phyloP scores from a whole-genome alignment of 768 basidiomycete genomes.

The Leccinum olivaceopallidum region DNA sequence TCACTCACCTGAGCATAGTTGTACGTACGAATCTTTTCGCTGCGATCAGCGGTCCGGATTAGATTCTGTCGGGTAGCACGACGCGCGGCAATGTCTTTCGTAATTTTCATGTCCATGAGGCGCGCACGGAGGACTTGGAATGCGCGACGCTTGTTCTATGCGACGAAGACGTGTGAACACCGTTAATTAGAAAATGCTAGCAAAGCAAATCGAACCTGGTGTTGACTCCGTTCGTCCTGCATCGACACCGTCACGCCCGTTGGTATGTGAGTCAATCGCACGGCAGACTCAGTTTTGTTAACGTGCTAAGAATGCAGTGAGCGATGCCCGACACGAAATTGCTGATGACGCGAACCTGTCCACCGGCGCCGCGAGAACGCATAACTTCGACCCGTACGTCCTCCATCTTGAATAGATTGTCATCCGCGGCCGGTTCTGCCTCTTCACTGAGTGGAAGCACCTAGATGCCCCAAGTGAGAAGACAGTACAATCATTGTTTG shows the following conservation, averaged over 20 bases:
- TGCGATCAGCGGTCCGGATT: slow-evolving; percentile 80
- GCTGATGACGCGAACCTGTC: slow-evolving; percentile 59
- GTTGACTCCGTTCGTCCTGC: slow-evolving; percentile 97
- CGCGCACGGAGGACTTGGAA: slow-evolving; percentile 88
- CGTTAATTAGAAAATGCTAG: neutral
- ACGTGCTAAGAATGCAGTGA: slow-evolving; percentile 66
- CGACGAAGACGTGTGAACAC: neutral
- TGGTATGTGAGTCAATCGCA: slow-evolving; percentile 89
- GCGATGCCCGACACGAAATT: neutral
- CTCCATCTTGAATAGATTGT: slow-evolving; percentile 78
- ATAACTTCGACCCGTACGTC: slow-evolving; percentile 93
- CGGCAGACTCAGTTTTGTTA: slow-evolving; percentile 98
- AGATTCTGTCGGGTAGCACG: slow-evolving; percentile 71
- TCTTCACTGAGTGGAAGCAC: slow-evolving; percentile 82
- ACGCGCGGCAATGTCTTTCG: slow-evolving; percentile 65
- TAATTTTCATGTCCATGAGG: slow-evolving; percentile 78
- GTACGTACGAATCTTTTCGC: slow-evolving; percentile 95
- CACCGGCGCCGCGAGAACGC: slow-evolving; percentile 96
- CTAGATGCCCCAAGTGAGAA: slow-evolving; percentile 38
- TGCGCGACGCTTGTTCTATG: slow-evolving; percentile 87
- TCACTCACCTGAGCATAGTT: slow-evolving; percentile 78
- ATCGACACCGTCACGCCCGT: slow-evolving; percentile 95
- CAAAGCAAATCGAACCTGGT: slow-evolving; percentile 55
- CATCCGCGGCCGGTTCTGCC: slow-evolving; percentile 46
- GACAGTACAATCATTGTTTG: neutral